Conservation (phyloP, 2,329 filamentous ascomycete species). For the Aspergillus clavatus region DNA sequence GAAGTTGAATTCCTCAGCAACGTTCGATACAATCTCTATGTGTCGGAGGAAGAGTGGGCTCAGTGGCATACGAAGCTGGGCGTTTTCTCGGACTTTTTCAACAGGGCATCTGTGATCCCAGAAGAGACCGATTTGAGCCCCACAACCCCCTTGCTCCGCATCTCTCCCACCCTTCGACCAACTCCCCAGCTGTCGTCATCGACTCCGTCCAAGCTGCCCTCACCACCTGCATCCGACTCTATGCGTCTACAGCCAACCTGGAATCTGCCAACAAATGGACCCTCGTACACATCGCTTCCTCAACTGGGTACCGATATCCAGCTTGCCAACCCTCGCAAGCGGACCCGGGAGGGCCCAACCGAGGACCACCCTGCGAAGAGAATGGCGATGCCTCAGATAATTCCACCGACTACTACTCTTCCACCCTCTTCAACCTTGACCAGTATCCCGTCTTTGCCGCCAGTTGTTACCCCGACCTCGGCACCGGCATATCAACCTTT, state of each 20-base stretch:
- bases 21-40: constrained; percentile 89
- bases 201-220: constrained; percentile 37
- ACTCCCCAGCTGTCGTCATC: constrained; percentile 26
- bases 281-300: constrained; percentile 21
- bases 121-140: constrained; percentile 33
- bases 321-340: constrained; percentile 47
- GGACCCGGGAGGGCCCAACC: constrained; percentile 52
- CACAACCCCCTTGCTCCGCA: constrained; percentile 24
- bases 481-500: constrained; percentile 30
- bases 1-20: constrained; percentile 99
- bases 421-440: constrained; percentile 22
- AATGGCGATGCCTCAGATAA: constrained; percentile 23
- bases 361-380: constrained; percentile 57
- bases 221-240: constrained; percentile 33
- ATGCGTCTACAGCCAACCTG: constrained; percentile 26
- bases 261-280: constrained; percentile 23
- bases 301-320: constrained; percentile 21
- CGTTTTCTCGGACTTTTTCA: constrained; percentile 78
- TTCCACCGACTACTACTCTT: constrained; percentile 22
- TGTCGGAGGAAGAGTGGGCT: constrained; percentile 79
- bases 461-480: constrained; percentile 31
- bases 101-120: constrained; percentile 56
- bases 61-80: constrained; percentile 79
- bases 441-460: constrained; percentile 29
- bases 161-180: constrained; percentile 36